Evolutionary conservation across 345 rosid genomes (phyloP), one percentile per base, ranked within the genome.

Genomic region (Eutrema japonicum): DNA sequence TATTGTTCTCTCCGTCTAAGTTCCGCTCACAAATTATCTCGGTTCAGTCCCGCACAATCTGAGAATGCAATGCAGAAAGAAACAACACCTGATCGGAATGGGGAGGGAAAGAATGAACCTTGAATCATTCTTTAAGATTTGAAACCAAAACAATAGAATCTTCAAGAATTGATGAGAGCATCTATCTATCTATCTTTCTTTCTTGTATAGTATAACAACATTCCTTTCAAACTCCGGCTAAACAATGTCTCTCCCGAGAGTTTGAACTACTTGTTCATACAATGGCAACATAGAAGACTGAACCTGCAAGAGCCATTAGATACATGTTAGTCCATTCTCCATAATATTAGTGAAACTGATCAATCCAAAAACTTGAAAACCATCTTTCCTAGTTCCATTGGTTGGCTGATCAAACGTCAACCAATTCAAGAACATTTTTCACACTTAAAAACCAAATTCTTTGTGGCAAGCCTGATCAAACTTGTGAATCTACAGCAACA

Each of bases 101-200:
- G 47, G 46, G 43, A 55, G 18, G 64, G 22, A 64, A 72, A 35
- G 46, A 22, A 72, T 60, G 68, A 50, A 56, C 52, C 50, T 13
- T 66, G 65, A 48, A 56, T 64, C 66, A 47, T 32, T 59, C 72
- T 58, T 32, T 48, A 38, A 48, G 72, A 30, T 27, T 47, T 56
- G 77, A 74, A 71, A 48, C 33, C 72, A 66, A 74, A 74, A 56
- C 59, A 73, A 59, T 48, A 35, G 14, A 55, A 45, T 36, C 71
- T 54, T 64, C 71, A 55, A 73, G 71, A 64, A 55, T 29, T 41
- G 77, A 65, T 73, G 77, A 46, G 48, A 52, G n/a, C 71, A 65
- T 73, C 64, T 46, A 10, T 52, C 52, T 37, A 13, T 55, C 64
- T 46, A 10, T 52, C 52, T 37, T 9, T 55, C 58, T 53, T 53